Evolutionary conservation across 192 early-diverging fungal species (phyloP).

Genomic region (Cladochytrium replicatum): DNA sequence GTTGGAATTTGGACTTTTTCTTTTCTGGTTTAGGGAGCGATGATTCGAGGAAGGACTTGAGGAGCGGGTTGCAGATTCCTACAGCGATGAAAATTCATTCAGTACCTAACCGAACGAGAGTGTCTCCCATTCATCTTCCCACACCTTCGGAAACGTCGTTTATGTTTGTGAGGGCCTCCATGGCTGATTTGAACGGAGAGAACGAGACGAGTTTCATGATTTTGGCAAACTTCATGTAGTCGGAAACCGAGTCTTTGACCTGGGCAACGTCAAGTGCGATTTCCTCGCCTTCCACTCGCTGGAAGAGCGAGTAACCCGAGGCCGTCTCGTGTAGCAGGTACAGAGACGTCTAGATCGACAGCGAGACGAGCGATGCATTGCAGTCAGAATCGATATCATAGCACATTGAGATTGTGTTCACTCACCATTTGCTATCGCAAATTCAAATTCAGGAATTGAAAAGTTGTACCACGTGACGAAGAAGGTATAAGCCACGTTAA

Average conservation of each 20-base stretch:
- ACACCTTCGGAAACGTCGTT: conserved; percentile 99
- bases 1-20: conserved; percentile 53
- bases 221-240: conserved; percentile 85
- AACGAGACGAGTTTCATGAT: conserved; percentile 90
- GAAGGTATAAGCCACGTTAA: too few relatives aligned
- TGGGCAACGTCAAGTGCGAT: conserved; percentile 88
- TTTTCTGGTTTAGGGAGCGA: conserved; percentile 78
- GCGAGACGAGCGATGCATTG: too few relatives aligned
- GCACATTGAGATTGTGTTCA: too few relatives aligned
- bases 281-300: conserved; percentile 86
- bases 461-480: too few relatives aligned
- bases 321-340: conserved; percentile 86
- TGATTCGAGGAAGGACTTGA: conserved; percentile 91
- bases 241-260: conserved; percentile 70
- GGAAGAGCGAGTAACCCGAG: conserved; percentile 93
- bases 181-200: conserved; percentile 90
- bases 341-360: conserved; percentile 9
- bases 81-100: too few relatives aligned
- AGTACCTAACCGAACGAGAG: too few relatives aligned
- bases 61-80: conserved; percentile 77
- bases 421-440: too few relatives aligned
- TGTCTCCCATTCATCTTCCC: too few relatives aligned
- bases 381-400: too few relatives aligned
- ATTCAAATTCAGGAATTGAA: too few relatives aligned
- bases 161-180: conserved; percentile 94